A percentile compares a stretch with the other conserved stretches of the same genome.
Conservation (phyloP, 495 filamentous ascomycete genomes). For the Penicillium longicatenatum region DNA sequence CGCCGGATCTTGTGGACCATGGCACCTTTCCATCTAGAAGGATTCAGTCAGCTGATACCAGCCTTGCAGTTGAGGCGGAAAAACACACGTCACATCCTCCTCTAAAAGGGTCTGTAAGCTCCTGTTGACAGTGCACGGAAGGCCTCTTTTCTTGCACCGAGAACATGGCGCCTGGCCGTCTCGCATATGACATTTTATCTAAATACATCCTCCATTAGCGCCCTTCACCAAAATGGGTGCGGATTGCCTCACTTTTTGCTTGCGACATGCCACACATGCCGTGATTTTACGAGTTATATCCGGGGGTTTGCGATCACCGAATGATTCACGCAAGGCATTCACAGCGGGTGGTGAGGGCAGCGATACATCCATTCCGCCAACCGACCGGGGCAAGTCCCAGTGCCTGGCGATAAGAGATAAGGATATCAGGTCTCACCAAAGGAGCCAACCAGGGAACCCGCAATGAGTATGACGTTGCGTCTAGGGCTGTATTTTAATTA, state of each 20-base stretch:
- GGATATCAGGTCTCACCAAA: not conserved
- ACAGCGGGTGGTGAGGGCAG: constrained; percentile 23
- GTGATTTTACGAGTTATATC: constrained; percentile 44
- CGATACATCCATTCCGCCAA: constrained; percentile 16
- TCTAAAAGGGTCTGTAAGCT: constrained; percentile 42
- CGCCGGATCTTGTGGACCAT: constrained; percentile 25
- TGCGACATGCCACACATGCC: constrained; percentile 43
- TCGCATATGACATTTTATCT: constrained; percentile 49
- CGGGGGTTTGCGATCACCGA: constrained; percentile 37
- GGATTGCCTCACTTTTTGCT: constrained; percentile 32
- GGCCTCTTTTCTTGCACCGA: constrained; percentile 31
- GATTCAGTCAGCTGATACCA: not conserved
- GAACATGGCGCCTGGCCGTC: constrained; percentile 35
- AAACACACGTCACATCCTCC: constrained; percentile 33
- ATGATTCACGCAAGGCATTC: constrained; percentile 34
- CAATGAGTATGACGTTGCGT: not conserved
- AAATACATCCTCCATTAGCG: constrained; percentile 1
- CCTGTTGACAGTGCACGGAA: constrained; percentile 36
- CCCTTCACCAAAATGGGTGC: not conserved
- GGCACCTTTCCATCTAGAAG: constrained; percentile 35
- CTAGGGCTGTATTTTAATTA: not conserved
- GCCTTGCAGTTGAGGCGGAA: not conserved
- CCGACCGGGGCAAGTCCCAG: not conserved
- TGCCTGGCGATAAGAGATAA: not conserved
- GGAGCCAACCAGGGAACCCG: not conserved